A percentile compares a stretch with the other conserved stretches of the same genome.
phyloP scores from a whole-genome alignment of 805 yeast genomes.

The Blastobotrys terrestris region DNA sequence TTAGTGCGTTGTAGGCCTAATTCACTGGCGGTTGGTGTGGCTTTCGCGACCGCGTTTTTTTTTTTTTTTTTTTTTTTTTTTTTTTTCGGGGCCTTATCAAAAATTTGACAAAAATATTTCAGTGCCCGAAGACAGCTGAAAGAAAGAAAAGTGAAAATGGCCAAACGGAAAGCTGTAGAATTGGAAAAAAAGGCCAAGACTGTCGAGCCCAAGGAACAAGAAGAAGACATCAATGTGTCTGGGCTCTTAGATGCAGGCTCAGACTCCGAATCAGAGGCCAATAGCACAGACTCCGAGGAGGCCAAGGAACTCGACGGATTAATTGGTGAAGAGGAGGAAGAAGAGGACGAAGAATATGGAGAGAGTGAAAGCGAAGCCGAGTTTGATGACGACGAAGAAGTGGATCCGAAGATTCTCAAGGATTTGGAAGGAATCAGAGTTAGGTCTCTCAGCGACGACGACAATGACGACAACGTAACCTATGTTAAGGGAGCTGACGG shows the following conservation, averaged over 20 bases:
- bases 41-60: constrained; percentile 4
- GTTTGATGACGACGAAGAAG: constrained; percentile 31
- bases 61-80: constrained; percentile 12
- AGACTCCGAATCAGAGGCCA: constrained; percentile 11
- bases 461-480: constrained; percentile 29
- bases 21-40: no score
- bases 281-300: constrained; percentile 20
- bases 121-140: neutral
- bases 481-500: constrained; percentile 57
- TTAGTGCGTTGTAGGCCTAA: no score
- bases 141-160: constrained; percentile 16
- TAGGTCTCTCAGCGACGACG: constrained; percentile 33
- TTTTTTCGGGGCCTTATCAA: no score
- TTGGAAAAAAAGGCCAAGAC: constrained; percentile 4
- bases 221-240: constrained; percentile 13
- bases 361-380: constrained; percentile 19
- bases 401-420: constrained; percentile 38
- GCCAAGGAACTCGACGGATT: constrained; percentile 25
- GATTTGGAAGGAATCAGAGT: constrained; percentile 54
- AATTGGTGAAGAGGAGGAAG: constrained; percentile 23
- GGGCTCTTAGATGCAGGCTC: constrained; percentile 12
- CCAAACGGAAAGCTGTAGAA: constrained; percentile 17
- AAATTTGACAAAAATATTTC: constrained; percentile 7
- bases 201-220: constrained; percentile 6
- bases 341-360: constrained; percentile 19